phyloP scores from a whole-genome alignment of 148 eudicot species.

The Oxyria digyna region DNA sequence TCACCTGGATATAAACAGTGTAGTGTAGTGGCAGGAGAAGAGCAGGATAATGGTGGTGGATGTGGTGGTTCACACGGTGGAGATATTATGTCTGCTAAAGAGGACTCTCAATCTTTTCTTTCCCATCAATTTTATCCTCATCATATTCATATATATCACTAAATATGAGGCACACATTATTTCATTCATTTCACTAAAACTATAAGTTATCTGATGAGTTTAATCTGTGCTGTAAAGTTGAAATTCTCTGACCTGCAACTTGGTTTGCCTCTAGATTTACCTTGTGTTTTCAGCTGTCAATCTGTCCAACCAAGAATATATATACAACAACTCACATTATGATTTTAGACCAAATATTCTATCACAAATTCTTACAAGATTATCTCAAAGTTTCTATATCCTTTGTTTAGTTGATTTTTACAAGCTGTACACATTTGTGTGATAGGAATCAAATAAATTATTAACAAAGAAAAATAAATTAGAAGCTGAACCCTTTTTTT shows the following conservation, averaged over 20 bases:
- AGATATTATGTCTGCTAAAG: constrained; percentile 3
- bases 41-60: background rate
- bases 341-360: background rate
- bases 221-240: background rate
- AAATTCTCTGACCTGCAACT: background rate
- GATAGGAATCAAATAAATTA: background rate
- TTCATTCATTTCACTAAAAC: background rate
- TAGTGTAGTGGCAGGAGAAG: background rate
- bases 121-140: background rate
- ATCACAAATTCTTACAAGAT: background rate
- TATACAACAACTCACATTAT: background rate
- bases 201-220: background rate
- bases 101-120: background rate
- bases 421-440: no score
- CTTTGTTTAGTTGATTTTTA: no score
- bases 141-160: background rate
- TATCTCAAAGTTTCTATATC: no score
- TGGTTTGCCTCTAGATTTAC: background rate
- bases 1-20: no score
- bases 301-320: background rate
- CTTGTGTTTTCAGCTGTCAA: background rate
- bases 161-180: background rate
- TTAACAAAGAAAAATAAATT: background rate
- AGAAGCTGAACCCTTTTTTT: no score
- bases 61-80: constrained; percentile 7